Conservation (phyloP, 148 eudicot genomes). For the Pharnaceum exiguum region DNA sequence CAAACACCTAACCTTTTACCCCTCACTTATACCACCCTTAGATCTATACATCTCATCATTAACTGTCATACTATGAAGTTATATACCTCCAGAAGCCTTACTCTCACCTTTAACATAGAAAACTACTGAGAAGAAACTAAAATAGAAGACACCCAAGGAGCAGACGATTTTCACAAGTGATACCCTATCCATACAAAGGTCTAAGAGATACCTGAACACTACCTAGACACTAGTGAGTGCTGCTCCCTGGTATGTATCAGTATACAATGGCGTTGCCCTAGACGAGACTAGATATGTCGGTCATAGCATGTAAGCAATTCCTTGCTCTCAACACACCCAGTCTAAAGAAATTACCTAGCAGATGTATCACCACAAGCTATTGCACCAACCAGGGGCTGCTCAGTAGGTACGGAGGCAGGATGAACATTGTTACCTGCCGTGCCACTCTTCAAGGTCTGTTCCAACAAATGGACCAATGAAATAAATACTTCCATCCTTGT, state of each 20-base stretch:
- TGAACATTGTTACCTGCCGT: slow-evolving; percentile 28
- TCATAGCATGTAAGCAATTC: slow-evolving; percentile 50
- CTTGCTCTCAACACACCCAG: slow-evolving; percentile 72
- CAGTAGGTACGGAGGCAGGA: slow-evolving; percentile 35
- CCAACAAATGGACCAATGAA: slow-evolving; percentile 58
- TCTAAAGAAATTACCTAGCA: slow-evolving; percentile 12
- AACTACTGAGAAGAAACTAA: neutral
- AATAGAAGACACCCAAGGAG: slow-evolving; percentile 7
- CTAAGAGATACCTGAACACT: slow-evolving; percentile 2
- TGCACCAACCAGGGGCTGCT: slow-evolving; percentile 34
- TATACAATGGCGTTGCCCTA: neutral
- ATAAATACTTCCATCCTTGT: slow-evolving; percentile 79
- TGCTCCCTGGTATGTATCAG: no score
- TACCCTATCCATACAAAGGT: slow-evolving; percentile 4
- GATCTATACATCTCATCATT: slow-evolving; percentile 18
- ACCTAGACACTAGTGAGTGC: slow-evolving; percentile 1
- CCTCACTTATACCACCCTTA: slow-evolving; percentile 16
- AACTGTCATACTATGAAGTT: slow-evolving; percentile 10
- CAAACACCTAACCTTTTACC: slow-evolving; percentile 10
- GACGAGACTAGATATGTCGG: slow-evolving; percentile 31
- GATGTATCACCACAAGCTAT: slow-evolving; percentile 40
- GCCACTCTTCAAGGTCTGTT: slow-evolving; percentile 52
- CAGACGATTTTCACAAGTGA: slow-evolving; percentile 5
- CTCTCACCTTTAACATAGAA: slow-evolving; percentile 2
- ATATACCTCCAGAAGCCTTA: neutral